Evolutionary conservation across 306 rosid species (phyloP).

Genomic region (Cercis canadensis): DNA sequence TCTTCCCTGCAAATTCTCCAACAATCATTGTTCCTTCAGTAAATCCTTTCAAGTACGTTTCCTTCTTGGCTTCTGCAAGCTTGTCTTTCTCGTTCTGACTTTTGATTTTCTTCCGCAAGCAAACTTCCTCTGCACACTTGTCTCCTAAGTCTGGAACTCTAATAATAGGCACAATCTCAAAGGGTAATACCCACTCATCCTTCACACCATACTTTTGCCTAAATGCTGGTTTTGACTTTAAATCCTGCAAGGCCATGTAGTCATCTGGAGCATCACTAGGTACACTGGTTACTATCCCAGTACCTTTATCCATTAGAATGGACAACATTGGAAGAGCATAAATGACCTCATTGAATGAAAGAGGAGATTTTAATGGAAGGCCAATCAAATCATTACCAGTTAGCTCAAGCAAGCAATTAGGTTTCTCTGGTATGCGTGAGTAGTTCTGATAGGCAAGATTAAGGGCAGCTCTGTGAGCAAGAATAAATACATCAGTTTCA

Average conservation of each 20-base stretch:
- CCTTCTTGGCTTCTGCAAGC: constrained; percentile 92
- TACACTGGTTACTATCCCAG: constrained; percentile 95
- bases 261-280: constrained; percentile 99
- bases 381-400: constrained; percentile 91
- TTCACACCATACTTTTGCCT: constrained; percentile 79
- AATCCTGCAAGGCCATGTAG: constrained; percentile 88
- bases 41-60: constrained; percentile 92
- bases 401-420: constrained; percentile 76
- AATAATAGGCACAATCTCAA: constrained; percentile 84
- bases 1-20: constrained; percentile 74
- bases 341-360: constrained; percentile 67
- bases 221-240: constrained; percentile 74
- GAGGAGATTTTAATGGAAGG: constrained; percentile 85
- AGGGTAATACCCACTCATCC: constrained; percentile 92
- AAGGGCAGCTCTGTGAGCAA: constrained; percentile 78
- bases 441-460: constrained; percentile 88
- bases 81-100: constrained; percentile 95
- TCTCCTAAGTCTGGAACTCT: constrained; percentile 79
- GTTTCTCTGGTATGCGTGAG: constrained; percentile 72
- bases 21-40: constrained; percentile 83
- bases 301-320: constrained; percentile 89
- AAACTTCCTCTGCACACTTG: constrained; percentile 82
- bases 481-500: constrained; percentile 74
- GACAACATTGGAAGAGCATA: constrained; percentile 97
- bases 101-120: constrained; percentile 79